These are phyloP conservation scores for Penicillium nordicum DNA, from an alignment of 2,329 filamentous ascomycete genomes.

Conservation along the genomic window DNA sequence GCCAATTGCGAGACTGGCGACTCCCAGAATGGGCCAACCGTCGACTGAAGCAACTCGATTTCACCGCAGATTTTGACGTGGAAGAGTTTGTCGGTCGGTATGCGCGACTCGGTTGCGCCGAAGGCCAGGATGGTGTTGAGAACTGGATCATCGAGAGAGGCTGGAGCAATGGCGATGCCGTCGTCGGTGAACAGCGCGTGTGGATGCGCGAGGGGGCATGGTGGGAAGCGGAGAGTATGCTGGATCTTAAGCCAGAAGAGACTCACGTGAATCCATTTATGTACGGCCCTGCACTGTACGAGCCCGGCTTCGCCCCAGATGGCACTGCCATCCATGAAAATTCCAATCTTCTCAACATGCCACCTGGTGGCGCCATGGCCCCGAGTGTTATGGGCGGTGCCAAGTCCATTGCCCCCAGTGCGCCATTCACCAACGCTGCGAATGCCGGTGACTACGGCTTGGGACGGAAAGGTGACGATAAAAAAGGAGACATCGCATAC, in stretches of 20 bases:
- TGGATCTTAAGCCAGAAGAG: conserved; percentile 75
- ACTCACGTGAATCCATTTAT: conserved; percentile 46
- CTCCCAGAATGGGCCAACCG: conserved; percentile 96
- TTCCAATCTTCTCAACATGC: conserved; percentile 55
- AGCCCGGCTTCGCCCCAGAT: conserved; percentile 67
- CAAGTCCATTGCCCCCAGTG: conserved; percentile 51
- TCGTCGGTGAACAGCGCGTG: conserved; percentile 83
- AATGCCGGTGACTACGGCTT: conserved; percentile 79
- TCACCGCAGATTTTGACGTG: conserved; percentile 92
- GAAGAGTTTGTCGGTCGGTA: conserved; percentile 90
- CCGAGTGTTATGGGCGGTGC: conserved; percentile 51
- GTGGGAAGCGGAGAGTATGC: conserved; percentile 97
- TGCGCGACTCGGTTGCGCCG: conserved; percentile 75
- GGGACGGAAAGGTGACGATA: conserved; percentile 77
- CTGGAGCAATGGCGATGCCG: conserved; percentile 97
- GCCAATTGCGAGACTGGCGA: conserved; percentile 89
- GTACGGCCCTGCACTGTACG: conserved; percentile 59
- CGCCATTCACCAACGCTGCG: conserved; percentile 50
- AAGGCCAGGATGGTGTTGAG: conserved; percentile 88
- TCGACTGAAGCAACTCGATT: conserved; percentile 85
- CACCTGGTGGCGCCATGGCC: conserved; percentile 48
- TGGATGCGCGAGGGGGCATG: conserved; percentile 94
- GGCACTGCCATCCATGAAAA: conserved; percentile 58
- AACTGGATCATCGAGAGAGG: conserved; percentile 91
- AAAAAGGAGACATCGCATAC: conserved; percentile 65